Evolutionary conservation across 768 basidiomycete genomes (phyloP), one percentile per base, ranked within the genome.

Genomic region (Pilatotrama ljubarskyi): DNA sequence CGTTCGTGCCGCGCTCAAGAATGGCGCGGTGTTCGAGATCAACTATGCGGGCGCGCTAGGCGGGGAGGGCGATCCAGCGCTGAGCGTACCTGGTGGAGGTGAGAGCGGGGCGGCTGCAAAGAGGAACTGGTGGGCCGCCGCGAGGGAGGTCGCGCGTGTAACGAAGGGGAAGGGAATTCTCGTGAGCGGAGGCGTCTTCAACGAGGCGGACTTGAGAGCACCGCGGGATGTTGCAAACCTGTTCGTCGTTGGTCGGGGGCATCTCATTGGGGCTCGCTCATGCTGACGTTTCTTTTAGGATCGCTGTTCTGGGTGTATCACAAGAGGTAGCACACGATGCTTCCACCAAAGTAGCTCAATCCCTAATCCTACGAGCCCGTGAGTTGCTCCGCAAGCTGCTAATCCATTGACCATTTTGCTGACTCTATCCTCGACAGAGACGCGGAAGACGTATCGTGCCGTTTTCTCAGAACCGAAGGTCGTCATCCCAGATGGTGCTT

Each of bases 1-100:
- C 47, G 82, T 94, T 32, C 84, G 90, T 43, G 87, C 88, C 0
- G 91, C 93, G 1, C 78, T 91, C 24, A 87, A 86, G 64, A 91
- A 91, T 62, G 93, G 93, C 9, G 87, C 87, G 0, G 87, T 86
- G 0, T 93, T 95, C 67, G 93, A 94, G 72, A 82, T 95, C 46
- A 80, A 79, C 63, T 94, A 93, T 61, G 84, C 84, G 0, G 88
- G 89, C 14, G 88, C 90, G 0, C 72, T 94, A 0, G 85, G 86
- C 0, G 85, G 82, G 1, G 85, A 86, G 48, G 78, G 80, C 18
- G 84, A 86, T 46, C 58, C 78, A 0, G 64, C 75, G 18, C 70
- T 83, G 11, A 64, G 74, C 3, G 74, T 77, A 15, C 78, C 81
- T 13, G 80, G 81, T 6, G 82, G 74, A 2, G 82, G 77, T 15